Conservation (phyloP, 2,329 filamentous ascomycete species). For the Apiospora arundinis region DNA sequence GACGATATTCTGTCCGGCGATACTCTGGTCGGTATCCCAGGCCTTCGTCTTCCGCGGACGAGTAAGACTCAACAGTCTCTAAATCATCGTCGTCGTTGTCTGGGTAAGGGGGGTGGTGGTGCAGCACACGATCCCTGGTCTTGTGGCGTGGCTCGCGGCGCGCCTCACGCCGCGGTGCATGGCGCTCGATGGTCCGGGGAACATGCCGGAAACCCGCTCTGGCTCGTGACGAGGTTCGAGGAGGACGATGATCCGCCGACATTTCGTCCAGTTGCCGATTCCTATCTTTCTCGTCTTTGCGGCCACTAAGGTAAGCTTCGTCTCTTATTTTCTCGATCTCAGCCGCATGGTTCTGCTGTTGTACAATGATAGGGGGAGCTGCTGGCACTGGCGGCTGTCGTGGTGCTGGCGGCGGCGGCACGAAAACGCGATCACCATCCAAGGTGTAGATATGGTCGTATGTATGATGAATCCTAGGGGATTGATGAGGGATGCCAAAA, state of each 20-base stretch:
- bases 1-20: neutral
- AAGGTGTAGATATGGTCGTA: neutral
- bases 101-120: neutral
- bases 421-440: neutral
- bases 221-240: neutral
- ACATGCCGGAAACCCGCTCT: neutral
- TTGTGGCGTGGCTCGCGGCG: neutral
- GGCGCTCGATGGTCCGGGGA: neutral
- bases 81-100: neutral
- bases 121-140: neutral
- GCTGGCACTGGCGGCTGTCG: neutral
- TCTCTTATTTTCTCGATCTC: slow-evolving; percentile 30
- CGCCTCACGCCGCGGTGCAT: neutral
- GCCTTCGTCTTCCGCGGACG: neutral
- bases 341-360: neutral
- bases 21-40: neutral
- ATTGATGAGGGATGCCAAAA: neutral
- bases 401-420: neutral
- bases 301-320: slow-evolving; percentile 32
- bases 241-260: neutral
- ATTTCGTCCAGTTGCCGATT: neutral
- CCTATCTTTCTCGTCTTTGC: slow-evolving; percentile 24
- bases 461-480: neutral
- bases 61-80: neutral
- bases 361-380: slow-evolving; percentile 6